Evolutionary conservation across 495 filamentous ascomycete genomes (phyloP).

Genomic region (Podospora anserina): DNA sequence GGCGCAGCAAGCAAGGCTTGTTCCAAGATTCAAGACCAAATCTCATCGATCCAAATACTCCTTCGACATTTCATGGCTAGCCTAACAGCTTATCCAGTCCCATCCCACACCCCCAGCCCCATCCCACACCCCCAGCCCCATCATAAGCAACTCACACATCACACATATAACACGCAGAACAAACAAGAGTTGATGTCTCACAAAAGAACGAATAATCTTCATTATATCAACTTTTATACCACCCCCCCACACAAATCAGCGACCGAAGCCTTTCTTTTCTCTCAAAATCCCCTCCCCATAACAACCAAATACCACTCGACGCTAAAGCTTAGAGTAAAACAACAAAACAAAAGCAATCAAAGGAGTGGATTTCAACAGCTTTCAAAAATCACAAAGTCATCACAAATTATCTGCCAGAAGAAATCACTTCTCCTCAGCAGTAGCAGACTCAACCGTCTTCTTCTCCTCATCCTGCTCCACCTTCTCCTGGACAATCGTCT

Average conservation of each 20-base stretch:
- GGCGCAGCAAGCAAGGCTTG: too few species aligned
- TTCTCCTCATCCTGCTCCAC: slow-evolving; percentile 35
- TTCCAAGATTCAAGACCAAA: background rate
- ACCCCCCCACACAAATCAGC: slow-evolving; percentile 2
- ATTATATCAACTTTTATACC: slow-evolving; percentile 4
- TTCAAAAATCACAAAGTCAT: background rate
- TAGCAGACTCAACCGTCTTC: slow-evolving; percentile 36
- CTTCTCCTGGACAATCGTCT: slow-evolving; percentile 44
- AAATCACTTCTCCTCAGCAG: slow-evolving; percentile 29
- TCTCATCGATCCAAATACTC: background rate
- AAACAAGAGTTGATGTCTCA: background rate
- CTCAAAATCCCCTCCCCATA: background rate
- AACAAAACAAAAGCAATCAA: background rate
- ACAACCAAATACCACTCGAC: background rate
- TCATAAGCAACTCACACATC: background rate
- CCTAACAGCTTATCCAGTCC: too few species aligned
- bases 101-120: too few species aligned
- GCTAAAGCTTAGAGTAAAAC: background rate
- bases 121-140: too few species aligned
- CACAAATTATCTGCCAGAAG: slow-evolving; percentile 1
- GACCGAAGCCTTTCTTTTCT: background rate
- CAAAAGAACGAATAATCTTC: background rate
- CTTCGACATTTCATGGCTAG: too few species aligned
- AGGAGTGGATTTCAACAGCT: background rate
- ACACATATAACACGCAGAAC: background rate